Evolutionary conservation across 257 asterid genomes (phyloP).

Genomic region (Rauvolfia tetraphylla): DNA sequence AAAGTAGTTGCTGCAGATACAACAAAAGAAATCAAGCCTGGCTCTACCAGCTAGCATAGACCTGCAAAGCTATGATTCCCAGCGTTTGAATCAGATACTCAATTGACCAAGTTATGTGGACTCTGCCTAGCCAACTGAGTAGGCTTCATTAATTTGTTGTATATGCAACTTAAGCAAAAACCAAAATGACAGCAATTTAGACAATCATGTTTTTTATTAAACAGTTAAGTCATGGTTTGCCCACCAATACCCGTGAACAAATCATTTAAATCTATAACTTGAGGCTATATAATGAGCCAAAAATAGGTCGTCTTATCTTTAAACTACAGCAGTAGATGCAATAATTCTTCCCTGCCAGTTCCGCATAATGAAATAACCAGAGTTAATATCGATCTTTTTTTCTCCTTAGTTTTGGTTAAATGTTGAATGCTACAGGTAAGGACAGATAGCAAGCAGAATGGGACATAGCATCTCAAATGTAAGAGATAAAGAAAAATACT

Average conservation of each 20-base stretch:
- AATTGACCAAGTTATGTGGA: neutral
- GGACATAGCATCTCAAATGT: neutral
- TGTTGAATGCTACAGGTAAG: neutral
- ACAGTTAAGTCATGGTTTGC: neutral
- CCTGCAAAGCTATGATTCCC: neutral
- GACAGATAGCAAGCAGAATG: neutral
- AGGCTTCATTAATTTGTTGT: neutral
- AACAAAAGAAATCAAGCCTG: neutral
- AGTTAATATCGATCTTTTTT: neutral
- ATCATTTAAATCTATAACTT: neutral
- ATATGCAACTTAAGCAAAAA: neutral
- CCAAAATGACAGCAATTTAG: neutral
- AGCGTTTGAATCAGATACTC: neutral
- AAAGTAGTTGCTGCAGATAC: neutral
- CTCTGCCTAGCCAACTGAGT: neutral
- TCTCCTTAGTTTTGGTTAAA: neutral
- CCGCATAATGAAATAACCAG: neutral
- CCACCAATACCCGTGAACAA: neutral
- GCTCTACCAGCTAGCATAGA: neutral
- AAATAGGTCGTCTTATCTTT: neutral
- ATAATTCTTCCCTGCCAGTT: neutral
- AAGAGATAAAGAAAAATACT: neutral
- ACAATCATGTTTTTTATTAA: neutral
- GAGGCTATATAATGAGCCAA: neutral
- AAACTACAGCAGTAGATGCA: neutral